Base-by-base conservation (phyloP, 2,329 filamentous ascomycete species). In the Alternaria sp. region DNA sequence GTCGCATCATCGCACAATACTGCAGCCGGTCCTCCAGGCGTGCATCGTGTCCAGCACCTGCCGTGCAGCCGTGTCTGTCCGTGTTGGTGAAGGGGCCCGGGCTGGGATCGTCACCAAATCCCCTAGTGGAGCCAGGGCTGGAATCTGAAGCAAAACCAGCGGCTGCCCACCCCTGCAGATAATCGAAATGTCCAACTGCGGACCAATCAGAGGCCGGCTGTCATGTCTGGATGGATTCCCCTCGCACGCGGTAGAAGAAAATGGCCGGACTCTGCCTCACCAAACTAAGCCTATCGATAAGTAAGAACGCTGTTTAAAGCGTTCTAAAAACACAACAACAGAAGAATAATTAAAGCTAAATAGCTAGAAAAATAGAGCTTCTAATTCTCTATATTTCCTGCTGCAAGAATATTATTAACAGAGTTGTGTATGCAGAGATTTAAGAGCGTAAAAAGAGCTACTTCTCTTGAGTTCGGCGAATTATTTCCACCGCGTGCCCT, bases 61-160 rank as follows among this genome's bases (percentile, higher is more conserved):
- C 32, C 21, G 45, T 40, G 55, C 21, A 40, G 45, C 55, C 11
- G 19, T 40, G 32, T 55, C 25, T 54, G 60, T 50, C 19, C 28
- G 21, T 47, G 30, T 21, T 30, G 57, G 25, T 46, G 21, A 32
- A 54, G 51, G 30, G 30, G 32, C 44, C 21, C 19, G 55, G 36
- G 59, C 36, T 58, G 43, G 23, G 25, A 47, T 47, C 40, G 55
- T 50, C 54, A 25, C 50, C 36, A 58, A 59, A 28, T 40, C 28
- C 47, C 50, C 51, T 63, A 55, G 61, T 63, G 51, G 44, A 58
- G 51, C 55, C 61, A 47, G 65, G 62, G 61, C 57, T 54, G 57
- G 43, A 67, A 66, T 62, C 66, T 66, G 64, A 66, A 54, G 65
- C 61, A 62, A 61, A 57, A 59, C 58, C 63, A 66, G 65, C 66